These are phyloP conservation scores for Gamarada debralockiae DNA, from an alignment of 495 filamentous ascomycete species.

Conservation along the genomic window DNA sequence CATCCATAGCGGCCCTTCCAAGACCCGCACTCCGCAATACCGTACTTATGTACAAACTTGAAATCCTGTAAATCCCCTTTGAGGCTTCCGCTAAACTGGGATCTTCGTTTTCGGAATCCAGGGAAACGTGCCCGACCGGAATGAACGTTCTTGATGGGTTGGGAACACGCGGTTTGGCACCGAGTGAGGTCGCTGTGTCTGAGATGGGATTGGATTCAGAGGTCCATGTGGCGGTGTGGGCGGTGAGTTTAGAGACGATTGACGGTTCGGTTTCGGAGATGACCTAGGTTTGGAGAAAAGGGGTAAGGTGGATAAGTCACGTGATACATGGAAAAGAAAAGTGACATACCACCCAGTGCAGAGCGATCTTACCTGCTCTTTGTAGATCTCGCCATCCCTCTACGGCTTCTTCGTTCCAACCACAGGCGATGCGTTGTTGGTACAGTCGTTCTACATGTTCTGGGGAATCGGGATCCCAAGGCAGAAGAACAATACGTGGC, in stretches of 20 bases:
- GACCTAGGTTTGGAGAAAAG: conserved; percentile 15
- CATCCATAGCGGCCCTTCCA: conserved; percentile 36
- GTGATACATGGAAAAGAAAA: too few species aligned
- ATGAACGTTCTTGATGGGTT: conserved; percentile 26
- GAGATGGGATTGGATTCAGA: conserved; percentile 26
- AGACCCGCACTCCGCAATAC: conserved; percentile 32
- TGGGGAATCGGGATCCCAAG: conserved; percentile 33
- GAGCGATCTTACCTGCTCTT: conserved; percentile 7
- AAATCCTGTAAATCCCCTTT: conserved; percentile 29
- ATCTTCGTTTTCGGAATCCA: conserved; percentile 29
- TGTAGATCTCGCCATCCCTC: conserved; percentile 17
- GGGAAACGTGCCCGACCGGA: conserved; percentile 39
- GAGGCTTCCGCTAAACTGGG: conserved; percentile 19
- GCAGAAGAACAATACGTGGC: conserved; percentile 21
- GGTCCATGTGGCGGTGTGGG: conserved; percentile 9
- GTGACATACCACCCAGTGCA: conserved; percentile 21
- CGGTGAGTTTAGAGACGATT: conserved; percentile 2
- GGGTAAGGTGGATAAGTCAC: background rate
- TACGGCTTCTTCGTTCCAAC: conserved; percentile 32
- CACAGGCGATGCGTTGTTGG: conserved; percentile 37
- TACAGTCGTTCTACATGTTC: conserved; percentile 32
- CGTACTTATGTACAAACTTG: conserved; percentile 35
- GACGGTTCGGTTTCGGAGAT: conserved; percentile 2
- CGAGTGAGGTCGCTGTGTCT: conserved; percentile 29
- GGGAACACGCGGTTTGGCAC: conserved; percentile 26